Evolutionary conservation across 2,329 filamentous ascomycete species (phyloP).

Genomic region (Pyrenochaeta sp.): DNA sequence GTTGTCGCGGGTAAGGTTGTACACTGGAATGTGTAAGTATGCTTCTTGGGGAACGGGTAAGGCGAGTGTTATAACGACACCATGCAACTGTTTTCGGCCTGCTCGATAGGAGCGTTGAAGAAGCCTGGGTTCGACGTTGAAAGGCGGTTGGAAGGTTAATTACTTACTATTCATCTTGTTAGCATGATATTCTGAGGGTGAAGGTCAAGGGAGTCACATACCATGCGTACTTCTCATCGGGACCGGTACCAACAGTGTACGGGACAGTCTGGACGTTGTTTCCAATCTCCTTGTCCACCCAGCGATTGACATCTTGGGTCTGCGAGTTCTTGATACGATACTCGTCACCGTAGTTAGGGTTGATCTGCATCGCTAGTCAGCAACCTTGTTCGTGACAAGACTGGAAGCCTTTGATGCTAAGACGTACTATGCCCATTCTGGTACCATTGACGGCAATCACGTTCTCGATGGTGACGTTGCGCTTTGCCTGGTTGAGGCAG

Average conservation of each 20-base stretch:
- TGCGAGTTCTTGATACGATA: conserved; percentile 33
- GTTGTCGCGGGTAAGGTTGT: conserved; percentile 31
- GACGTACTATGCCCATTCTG: conserved; percentile 32
- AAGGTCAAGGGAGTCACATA: too few species aligned
- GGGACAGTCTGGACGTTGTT: conserved; percentile 37
- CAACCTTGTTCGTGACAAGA: not conserved
- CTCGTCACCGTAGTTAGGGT: conserved; percentile 34
- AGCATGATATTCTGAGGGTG: too few species aligned
- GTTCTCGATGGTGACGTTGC: conserved; percentile 36
- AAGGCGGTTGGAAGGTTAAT: too few species aligned
- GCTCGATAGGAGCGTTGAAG: too few species aligned
- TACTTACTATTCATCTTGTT: too few species aligned
- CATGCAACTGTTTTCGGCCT: too few species aligned
- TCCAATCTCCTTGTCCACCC: conserved; percentile 35
- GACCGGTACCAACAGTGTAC: conserved; percentile 32
- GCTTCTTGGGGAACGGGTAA: too few species aligned
- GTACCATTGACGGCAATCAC: conserved; percentile 33
- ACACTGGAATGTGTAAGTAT: too few species aligned
- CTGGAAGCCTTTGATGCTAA: too few species aligned
- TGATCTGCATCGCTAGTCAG: conserved; percentile 13
- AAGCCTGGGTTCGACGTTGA: too few species aligned
- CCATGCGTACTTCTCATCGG: conserved; percentile 36
- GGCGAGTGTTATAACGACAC: too few species aligned
- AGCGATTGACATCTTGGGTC: conserved; percentile 23
- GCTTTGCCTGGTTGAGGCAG: conserved; percentile 36